Conservation (phyloP, 768 basidiomycete species). For the Suillus ampliporus region DNA sequence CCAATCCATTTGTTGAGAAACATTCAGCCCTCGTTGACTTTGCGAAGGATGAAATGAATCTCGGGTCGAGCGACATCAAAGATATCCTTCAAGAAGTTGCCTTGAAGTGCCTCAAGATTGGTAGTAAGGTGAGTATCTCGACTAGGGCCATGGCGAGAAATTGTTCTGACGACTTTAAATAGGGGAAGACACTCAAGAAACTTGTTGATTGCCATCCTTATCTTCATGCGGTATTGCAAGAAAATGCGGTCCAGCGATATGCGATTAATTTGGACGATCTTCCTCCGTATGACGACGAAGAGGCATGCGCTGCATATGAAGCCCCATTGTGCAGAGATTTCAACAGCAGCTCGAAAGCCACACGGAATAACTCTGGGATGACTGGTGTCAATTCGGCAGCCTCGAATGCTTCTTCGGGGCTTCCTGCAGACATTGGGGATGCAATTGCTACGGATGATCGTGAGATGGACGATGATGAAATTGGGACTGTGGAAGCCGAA, state of each 20-base stretch:
- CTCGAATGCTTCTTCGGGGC: background rate
- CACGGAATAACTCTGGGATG: slow-evolving; percentile 15
- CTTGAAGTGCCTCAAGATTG: slow-evolving; percentile 61
- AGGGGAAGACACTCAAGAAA: slow-evolving; percentile 72
- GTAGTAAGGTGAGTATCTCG: slow-evolving; percentile 48
- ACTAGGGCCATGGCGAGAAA: no score
- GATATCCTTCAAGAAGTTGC: slow-evolving; percentile 64
- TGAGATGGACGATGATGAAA: slow-evolving; percentile 25
- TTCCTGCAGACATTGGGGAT: slow-evolving; percentile 12
- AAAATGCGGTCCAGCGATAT: slow-evolving; percentile 55
- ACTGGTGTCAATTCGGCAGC: background rate
- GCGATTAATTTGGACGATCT: slow-evolving; percentile 59
- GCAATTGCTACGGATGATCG: slow-evolving; percentile 17
- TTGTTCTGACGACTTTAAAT: slow-evolving; percentile 5
- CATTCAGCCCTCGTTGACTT: slow-evolving; percentile 58
- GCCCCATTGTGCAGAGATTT: slow-evolving; percentile 64
- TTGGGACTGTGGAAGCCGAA: slow-evolving; percentile 20
- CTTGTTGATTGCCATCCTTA: slow-evolving; percentile 50
- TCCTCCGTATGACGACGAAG: slow-evolving; percentile 56
- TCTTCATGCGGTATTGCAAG: slow-evolving; percentile 49
- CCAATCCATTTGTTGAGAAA: slow-evolving; percentile 74
- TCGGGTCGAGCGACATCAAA: slow-evolving; percentile 48
- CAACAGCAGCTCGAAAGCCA: slow-evolving; percentile 34
- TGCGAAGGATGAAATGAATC: slow-evolving; percentile 47
- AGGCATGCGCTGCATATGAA: slow-evolving; percentile 48